These are phyloP conservation scores for Sarcodon aspratus DNA, from an alignment of 768 basidiomycete genomes.

Conservation along the genomic window DNA sequence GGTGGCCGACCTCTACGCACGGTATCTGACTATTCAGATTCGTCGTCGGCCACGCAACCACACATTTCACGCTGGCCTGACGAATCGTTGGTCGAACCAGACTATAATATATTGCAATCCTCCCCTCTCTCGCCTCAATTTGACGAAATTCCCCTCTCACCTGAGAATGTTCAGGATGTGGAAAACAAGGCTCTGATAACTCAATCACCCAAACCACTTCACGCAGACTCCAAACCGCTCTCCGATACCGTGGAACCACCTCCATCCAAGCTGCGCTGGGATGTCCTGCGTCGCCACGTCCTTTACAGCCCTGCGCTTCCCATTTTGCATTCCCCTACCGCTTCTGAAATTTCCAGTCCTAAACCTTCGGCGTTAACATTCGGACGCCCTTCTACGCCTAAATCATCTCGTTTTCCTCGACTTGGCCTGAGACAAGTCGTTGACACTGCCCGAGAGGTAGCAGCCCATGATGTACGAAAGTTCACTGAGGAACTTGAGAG, in stretches of 20 bases:
- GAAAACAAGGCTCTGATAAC: neutral
- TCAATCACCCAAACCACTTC: neutral
- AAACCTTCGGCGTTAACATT: neutral
- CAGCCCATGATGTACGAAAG: conserved; percentile 34
- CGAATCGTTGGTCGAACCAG: neutral
- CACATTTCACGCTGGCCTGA: neutral
- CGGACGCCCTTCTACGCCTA: conserved; percentile 14
- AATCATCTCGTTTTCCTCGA: conserved; percentile 35
- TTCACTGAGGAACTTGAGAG: conserved; percentile 46
- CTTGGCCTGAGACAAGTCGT: conserved; percentile 56
- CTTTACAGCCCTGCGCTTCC: neutral
- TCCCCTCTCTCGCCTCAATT: neutral
- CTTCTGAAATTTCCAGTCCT: neutral
- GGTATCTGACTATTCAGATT: neutral
- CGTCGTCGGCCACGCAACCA: neutral
- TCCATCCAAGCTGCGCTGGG: neutral
- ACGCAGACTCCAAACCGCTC: neutral
- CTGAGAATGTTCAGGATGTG: neutral
- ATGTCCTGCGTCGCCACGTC: neutral
- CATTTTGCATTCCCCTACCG: neutral
- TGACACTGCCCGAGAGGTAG: conserved; percentile 44
- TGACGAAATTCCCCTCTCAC: neutral
- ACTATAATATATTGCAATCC: neutral
- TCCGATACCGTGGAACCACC: neutral
- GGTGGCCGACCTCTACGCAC: neutral